phyloP scores from a whole-genome alignment of 2,329 filamentous ascomycete genomes.

The Triangularia setosa region DNA sequence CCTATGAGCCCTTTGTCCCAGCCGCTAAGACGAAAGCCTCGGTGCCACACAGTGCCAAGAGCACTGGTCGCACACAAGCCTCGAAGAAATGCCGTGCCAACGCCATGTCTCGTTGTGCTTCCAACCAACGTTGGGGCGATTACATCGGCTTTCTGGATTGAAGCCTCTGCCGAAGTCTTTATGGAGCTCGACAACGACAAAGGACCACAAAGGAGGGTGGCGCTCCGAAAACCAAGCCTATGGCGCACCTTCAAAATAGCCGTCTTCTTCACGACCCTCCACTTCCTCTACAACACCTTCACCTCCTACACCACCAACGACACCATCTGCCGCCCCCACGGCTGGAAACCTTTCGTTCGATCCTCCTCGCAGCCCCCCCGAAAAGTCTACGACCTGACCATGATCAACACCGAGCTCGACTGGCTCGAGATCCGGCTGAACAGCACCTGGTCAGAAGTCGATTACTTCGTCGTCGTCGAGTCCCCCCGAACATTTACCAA shows the following conservation, averaged over 20 bases:
- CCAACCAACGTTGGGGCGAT: not conserved
- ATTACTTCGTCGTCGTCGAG: conserved; percentile 64
- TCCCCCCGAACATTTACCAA: conserved; percentile 55
- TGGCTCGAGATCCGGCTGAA: conserved; percentile 62
- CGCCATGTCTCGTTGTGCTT: not conserved
- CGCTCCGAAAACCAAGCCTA: conserved; percentile 2
- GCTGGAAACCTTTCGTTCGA: conserved; percentile 35
- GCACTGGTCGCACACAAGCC: not conserved
- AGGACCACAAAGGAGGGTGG: not conserved
- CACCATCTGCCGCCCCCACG: conserved; percentile 35
- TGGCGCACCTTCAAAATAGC: conserved; percentile 16
- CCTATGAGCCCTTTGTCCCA: not conserved
- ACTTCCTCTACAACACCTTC: conserved; percentile 11
- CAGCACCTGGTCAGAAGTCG: conserved; percentile 53
- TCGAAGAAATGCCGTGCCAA: not conserved
- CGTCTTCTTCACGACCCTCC: conserved; percentile 7
- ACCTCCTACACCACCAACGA: conserved; percentile 4
- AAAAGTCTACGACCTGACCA: conserved; percentile 59
- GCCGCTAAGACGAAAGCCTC: not conserved
- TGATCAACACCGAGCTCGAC: conserved; percentile 61
- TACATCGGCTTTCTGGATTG: not conserved
- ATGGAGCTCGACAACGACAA: not conserved
- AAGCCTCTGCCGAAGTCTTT: not conserved
- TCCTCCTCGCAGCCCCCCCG: conserved; percentile 30
- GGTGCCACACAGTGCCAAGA: not conserved